A percentile compares a stretch with the other conserved stretches of the same genome.
Evolutionary conservation across 805 yeast species (phyloP).

Genomic region (Candida michaelii): DNA sequence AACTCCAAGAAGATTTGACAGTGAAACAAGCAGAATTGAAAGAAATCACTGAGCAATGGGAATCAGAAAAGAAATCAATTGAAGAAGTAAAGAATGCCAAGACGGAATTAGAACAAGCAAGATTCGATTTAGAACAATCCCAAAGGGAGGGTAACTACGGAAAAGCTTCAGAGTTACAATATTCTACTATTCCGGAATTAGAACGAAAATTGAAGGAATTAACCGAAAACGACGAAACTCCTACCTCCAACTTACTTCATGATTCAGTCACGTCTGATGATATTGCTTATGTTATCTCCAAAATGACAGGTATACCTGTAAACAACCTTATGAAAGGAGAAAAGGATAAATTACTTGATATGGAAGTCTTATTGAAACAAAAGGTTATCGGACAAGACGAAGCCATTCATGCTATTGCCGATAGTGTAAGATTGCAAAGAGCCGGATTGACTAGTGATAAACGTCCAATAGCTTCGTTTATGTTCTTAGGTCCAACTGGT

Average conservation of each 20-base stretch:
- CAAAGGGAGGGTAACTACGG: conserved; percentile 86
- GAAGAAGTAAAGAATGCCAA: conserved; percentile 79
- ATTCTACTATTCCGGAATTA: conserved; percentile 79
- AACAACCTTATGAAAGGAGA: conserved; percentile 91
- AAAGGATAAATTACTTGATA: conserved; percentile 81
- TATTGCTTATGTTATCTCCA: conserved; percentile 86
- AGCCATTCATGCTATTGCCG: conserved; percentile 85
- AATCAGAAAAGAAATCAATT: conserved; percentile 71
- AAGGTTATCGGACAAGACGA: conserved; percentile 95
- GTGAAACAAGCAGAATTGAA: conserved; percentile 62
- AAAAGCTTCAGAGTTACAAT: conserved; percentile 85
- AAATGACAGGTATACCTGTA: conserved; percentile 95
- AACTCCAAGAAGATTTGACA: conserved; percentile 66
- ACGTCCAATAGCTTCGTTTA: conserved; percentile 93
- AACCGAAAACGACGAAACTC: conserved; percentile 34
- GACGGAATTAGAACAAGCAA: conserved; percentile 79
- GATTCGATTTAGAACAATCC: conserved; percentile 75
- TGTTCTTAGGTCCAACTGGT: conserved; percentile 98
- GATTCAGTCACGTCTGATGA: conserved; percentile 94
- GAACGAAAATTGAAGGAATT: conserved; percentile 57
- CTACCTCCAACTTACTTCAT: conserved; percentile 54
- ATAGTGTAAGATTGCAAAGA: conserved; percentile 93
- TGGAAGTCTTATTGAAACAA: conserved; percentile 76
- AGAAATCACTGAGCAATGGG: conserved; percentile 84
- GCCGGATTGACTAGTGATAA: conserved; percentile 95